phyloP scores from a whole-genome alignment of 441 rosid genomes.

The Aleurites moluccanus region DNA sequence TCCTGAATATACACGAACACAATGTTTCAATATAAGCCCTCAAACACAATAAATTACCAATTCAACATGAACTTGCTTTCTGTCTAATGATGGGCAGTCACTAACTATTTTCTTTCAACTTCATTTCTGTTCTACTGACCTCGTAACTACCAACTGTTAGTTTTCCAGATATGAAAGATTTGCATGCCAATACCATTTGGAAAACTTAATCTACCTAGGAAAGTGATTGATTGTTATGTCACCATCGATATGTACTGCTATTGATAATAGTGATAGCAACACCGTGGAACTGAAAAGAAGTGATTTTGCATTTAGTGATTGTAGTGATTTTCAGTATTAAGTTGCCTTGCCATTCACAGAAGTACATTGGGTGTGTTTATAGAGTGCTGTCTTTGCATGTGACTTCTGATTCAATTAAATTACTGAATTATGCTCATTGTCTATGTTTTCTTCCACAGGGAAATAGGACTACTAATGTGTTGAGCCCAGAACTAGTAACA shows the following conservation, averaged over 20 bases:
- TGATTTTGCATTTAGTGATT: neutral
- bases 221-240: slow-evolving; percentile 4
- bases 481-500: slow-evolving; percentile 72
- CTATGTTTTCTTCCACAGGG: slow-evolving; percentile 38
- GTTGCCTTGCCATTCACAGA: neutral
- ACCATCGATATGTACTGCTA: neutral
- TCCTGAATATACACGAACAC: neutral
- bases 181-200: neutral
- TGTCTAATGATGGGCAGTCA: neutral
- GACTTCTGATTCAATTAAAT: neutral
- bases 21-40: neutral
- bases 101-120: neutral
- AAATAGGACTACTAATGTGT: slow-evolving; percentile 59
- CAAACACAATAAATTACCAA: neutral
- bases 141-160: neutral
- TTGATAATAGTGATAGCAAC: neutral
- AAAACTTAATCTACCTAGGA: neutral
- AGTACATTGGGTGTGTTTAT: neutral
- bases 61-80: neutral
- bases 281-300: neutral
- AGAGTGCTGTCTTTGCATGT: neutral
- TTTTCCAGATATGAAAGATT: neutral
- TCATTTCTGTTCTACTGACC: neutral
- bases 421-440: neutral
- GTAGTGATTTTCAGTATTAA: neutral